Evolutionary conservation across 129 eudicot species (phyloP).

Genomic region (Lonicera japonica): DNA sequence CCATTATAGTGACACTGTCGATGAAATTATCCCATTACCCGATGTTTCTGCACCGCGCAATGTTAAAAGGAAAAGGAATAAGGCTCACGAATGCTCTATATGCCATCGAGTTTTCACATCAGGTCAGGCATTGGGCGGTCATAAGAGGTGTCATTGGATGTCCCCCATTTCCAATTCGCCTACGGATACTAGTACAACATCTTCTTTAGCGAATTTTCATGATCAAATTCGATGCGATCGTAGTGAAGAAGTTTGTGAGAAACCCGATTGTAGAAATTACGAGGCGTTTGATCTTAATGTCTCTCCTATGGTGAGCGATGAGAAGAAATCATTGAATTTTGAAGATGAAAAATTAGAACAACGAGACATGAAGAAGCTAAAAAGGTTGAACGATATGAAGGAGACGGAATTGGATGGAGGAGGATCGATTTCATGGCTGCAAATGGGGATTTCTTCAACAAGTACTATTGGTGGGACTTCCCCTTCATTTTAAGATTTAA

Average conservation of each 20-base stretch:
- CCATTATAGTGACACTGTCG: slow-evolving; percentile 5
- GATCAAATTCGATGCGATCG: slow-evolving; percentile 5
- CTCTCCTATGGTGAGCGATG: not conserved
- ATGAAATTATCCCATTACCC: slow-evolving; percentile 7
- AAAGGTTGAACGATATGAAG: slow-evolving; percentile 23
- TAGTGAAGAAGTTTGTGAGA: slow-evolving; percentile 16
- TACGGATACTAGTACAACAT: too few relatives aligned
- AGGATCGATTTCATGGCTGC: slow-evolving; percentile 32
- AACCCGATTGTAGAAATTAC: not conserved
- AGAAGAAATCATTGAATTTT: not conserved
- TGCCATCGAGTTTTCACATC: slow-evolving; percentile 49
- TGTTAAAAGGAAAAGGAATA: slow-evolving; percentile 7
- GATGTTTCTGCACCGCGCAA: not conserved
- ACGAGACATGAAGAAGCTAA: slow-evolving; percentile 5
- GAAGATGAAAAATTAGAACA: not conserved
- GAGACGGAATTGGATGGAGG: slow-evolving; percentile 26
- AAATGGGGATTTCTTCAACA: slow-evolving; percentile 36
- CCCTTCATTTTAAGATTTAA: too few relatives aligned
- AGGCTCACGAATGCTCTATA: slow-evolving; percentile 47
- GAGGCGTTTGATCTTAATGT: slow-evolving; percentile 12
- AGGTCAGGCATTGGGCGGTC: slow-evolving; percentile 76
- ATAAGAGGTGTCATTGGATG: slow-evolving; percentile 64
- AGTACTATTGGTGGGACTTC: slow-evolving; percentile 3
- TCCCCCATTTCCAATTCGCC: slow-evolving; percentile 14
- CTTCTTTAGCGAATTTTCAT: not conserved